phyloP scores from a whole-genome alignment of 306 rosid genomes.

The barrel medic (Medicago truncatula) region DNA sequence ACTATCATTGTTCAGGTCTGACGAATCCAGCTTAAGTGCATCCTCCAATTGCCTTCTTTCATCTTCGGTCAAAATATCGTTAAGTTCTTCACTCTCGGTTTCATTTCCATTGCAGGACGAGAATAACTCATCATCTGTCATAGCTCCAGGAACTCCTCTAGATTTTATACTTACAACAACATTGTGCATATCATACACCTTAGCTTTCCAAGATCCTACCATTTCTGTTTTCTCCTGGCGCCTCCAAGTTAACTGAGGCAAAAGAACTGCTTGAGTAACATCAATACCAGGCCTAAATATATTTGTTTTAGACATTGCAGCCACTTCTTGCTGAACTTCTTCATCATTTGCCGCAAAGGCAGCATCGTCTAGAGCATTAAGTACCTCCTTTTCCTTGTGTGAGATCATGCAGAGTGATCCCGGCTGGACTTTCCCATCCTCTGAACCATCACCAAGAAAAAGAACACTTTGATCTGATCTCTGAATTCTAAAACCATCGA shows the following conservation, averaged over 20 bases:
- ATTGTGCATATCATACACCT: slow-evolving; percentile 97
- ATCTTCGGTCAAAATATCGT: slow-evolving; percentile 87
- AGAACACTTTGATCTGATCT: slow-evolving; percentile 93
- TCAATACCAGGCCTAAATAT: slow-evolving; percentile 96
- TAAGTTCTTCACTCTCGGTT: slow-evolving; percentile 79
- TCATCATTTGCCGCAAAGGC: slow-evolving; percentile 87
- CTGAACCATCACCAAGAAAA: slow-evolving; percentile 92
- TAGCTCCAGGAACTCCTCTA: slow-evolving; percentile 95
- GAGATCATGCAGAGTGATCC: slow-evolving; percentile 97
- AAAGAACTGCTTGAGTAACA: slow-evolving; percentile 95
- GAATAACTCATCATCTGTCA: slow-evolving; percentile 89
- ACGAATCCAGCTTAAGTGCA: slow-evolving; percentile 80
- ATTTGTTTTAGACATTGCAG: slow-evolving; percentile 93
- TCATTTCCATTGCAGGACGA: slow-evolving; percentile 85
- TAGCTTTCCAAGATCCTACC: slow-evolving; percentile 93
- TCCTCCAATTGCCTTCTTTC: slow-evolving; percentile 90
- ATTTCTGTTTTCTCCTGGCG: slow-evolving; percentile 89
- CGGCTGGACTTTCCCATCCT: slow-evolving; percentile 78
- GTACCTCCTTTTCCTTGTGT: slow-evolving; percentile 88
- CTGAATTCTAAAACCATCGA: slow-evolving; percentile 95
- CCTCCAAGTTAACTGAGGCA: slow-evolving; percentile 97
- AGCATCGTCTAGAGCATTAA: slow-evolving; percentile 94
- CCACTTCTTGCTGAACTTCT: slow-evolving; percentile 90
- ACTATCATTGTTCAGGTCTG: slow-evolving; percentile 62
- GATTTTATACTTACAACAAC: slow-evolving; percentile 96